Conservation (phyloP, 148 eudicot species). For the Diospyros lotus region DNA sequence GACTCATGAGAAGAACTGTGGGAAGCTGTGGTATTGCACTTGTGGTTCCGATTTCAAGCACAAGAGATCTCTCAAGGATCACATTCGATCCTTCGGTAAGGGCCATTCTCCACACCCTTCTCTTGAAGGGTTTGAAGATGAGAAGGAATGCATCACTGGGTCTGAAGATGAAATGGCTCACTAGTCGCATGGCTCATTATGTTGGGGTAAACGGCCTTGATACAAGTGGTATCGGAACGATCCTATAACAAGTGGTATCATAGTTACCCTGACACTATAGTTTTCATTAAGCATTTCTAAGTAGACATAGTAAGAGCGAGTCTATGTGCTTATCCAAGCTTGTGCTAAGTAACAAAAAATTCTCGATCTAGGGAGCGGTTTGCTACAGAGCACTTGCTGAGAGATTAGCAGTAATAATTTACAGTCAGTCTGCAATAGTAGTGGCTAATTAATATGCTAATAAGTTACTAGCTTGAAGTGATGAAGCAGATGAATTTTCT, state of each 20-base stretch:
- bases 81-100: conserved; percentile 15
- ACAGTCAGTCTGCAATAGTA: neutral
- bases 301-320: too few species aligned
- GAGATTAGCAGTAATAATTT: conserved; percentile 12
- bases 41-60: conserved; percentile 23
- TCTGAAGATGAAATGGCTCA: conserved; percentile 36
- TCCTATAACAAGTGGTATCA: neutral
- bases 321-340: conserved; percentile 15
- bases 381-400: conserved; percentile 17
- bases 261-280: too few species aligned
- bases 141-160: conserved; percentile 33
- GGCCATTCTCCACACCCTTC: conserved; percentile 41
- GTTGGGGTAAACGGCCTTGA: neutral
- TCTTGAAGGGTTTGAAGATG: conserved; percentile 41
- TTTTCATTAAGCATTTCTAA: too few species aligned
- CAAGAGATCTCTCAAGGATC: conserved; percentile 23
- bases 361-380: conserved; percentile 23
- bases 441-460: conserved; percentile 15
- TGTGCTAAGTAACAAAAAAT: conserved; percentile 44
- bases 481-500: conserved; percentile 62
- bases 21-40: conserved; percentile 18
- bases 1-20: conserved; percentile 24
- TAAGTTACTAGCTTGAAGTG: conserved; percentile 25
- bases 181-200: conserved; percentile 5
- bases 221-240: neutral